phyloP scores from a whole-genome alignment of 345 rosid species.

The Lumnitzera littorea region DNA sequence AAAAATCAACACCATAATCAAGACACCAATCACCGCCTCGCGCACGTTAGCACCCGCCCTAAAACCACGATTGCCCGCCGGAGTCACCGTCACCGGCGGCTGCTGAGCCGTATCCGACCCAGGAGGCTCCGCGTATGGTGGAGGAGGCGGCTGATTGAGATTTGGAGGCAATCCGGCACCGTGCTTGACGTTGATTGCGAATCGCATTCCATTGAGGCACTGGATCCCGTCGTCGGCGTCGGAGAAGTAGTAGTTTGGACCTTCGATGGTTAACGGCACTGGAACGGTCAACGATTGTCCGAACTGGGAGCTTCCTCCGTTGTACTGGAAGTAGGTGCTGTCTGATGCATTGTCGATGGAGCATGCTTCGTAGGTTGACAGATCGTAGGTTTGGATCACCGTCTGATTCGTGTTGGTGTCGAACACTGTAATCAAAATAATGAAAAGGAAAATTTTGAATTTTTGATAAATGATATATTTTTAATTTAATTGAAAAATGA shows the following conservation, averaged over 20 bases:
- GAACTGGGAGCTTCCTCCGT: constrained; percentile 29
- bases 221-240: constrained; percentile 42
- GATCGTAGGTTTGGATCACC: constrained; percentile 51
- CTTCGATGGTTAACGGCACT: constrained; percentile 42
- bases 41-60: background rate
- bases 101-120: constrained; percentile 22
- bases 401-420: constrained; percentile 46
- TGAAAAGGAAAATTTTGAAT: background rate
- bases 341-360: constrained; percentile 29
- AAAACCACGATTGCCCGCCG: constrained; percentile 14
- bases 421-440: constrained; percentile 29
- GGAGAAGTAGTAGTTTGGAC: constrained; percentile 53
- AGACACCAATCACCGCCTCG: constrained; percentile 8
- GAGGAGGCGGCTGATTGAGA: constrained; percentile 69
- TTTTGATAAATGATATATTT: background rate
- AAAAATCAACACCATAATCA: constrained; percentile 9
- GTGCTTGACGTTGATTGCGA: constrained; percentile 40
- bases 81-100: constrained; percentile 25
- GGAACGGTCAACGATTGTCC: constrained; percentile 25
- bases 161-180: constrained; percentile 59
- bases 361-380: constrained; percentile 40
- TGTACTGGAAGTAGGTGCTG: constrained; percentile 33
- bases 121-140: constrained; percentile 43
- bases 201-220: constrained; percentile 51
- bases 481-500: background rate